Conservation (phyloP, 2,329 filamentous ascomycete genomes). For the Calonectria fujianensis region DNA sequence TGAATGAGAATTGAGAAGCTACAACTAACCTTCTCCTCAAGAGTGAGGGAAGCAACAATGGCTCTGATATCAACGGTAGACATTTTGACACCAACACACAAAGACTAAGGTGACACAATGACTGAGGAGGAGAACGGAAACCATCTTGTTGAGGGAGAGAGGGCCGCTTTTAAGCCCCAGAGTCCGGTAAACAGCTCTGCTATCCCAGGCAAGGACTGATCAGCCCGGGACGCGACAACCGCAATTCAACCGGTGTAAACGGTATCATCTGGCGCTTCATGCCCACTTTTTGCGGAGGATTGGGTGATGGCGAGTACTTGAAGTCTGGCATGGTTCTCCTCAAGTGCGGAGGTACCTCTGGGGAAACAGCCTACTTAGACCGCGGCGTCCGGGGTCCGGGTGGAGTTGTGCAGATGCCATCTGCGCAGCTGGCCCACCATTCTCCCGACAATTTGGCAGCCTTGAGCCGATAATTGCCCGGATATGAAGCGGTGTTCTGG, state of each 20-base stretch:
- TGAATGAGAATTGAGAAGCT: background rate
- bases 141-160: conserved; percentile 42
- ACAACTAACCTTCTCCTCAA: conserved; percentile 57
- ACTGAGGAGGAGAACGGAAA: conserved; percentile 33
- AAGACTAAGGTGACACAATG: conserved; percentile 34
- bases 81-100: conserved; percentile 46
- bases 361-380: conserved; percentile 35
- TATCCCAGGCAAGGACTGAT: conserved; percentile 27
- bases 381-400: conserved; percentile 5
- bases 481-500: conserved; percentile 13
- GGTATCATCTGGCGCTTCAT: conserved; percentile 34
- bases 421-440: background rate
- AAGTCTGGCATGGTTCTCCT: conserved; percentile 21
- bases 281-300: conserved; percentile 40
- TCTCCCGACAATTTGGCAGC: conserved; percentile 23
- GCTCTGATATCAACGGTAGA: conserved; percentile 53
- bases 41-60: conserved; percentile 55
- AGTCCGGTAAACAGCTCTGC: conserved; percentile 6
- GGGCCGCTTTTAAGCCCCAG: conserved; percentile 46
- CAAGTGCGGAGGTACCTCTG: conserved; percentile 35
- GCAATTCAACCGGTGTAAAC: conserved; percentile 36
- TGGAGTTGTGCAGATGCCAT: conserved; percentile 23
- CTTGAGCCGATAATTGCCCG: conserved; percentile 20
- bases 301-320: conserved; percentile 21
- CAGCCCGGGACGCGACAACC: conserved; percentile 27